phyloP scores from a whole-genome alignment of 2,329 filamentous ascomycete genomes.

The Penicillium frequentans region DNA sequence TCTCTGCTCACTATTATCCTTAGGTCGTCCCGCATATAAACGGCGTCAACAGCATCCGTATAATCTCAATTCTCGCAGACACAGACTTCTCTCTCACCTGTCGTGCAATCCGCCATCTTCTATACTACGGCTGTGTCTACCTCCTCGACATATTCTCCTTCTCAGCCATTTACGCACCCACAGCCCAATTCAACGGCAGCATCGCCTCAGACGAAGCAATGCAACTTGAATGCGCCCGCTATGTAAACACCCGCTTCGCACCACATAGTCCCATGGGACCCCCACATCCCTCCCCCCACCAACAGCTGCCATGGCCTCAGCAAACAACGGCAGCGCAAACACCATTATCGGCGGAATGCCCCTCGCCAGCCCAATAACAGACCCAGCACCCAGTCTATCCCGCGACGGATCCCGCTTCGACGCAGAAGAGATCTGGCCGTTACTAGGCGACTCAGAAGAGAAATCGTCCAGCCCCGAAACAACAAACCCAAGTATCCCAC shows the following conservation, averaged over 20 bases:
- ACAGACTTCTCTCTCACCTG: constrained; percentile 84
- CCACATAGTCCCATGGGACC: constrained; percentile 29
- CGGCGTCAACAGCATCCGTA: constrained; percentile 83
- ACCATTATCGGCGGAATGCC: constrained; percentile 16
- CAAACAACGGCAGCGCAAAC: constrained; percentile 18
- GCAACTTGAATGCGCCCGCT: constrained; percentile 83
- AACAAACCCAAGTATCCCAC: constrained; percentile 3
- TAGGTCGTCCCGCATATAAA: constrained; percentile 83
- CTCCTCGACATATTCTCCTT: constrained; percentile 96
- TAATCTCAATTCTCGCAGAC: constrained; percentile 81
- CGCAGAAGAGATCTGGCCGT: constrained; percentile 45
- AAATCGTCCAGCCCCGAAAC: constrained; percentile 14
- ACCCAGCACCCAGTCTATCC: constrained; percentile 20
- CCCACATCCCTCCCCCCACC: constrained; percentile 20
- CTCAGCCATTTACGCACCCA: constrained; percentile 82
- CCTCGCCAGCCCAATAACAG: constrained; percentile 19
- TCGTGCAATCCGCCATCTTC: constrained; percentile 80
- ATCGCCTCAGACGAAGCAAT: constrained; percentile 77
- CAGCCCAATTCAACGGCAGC: constrained; percentile 68
- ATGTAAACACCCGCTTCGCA: constrained; percentile 64
- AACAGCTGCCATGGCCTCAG: constrained; percentile 9
- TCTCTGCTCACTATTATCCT: not conserved
- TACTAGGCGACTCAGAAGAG: constrained; percentile 34
- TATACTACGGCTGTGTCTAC: constrained; percentile 89
- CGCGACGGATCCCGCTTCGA: constrained; percentile 25